Conservation (phyloP, 2,329 filamentous ascomycete species). For the Microsporum ferrugineum region DNA sequence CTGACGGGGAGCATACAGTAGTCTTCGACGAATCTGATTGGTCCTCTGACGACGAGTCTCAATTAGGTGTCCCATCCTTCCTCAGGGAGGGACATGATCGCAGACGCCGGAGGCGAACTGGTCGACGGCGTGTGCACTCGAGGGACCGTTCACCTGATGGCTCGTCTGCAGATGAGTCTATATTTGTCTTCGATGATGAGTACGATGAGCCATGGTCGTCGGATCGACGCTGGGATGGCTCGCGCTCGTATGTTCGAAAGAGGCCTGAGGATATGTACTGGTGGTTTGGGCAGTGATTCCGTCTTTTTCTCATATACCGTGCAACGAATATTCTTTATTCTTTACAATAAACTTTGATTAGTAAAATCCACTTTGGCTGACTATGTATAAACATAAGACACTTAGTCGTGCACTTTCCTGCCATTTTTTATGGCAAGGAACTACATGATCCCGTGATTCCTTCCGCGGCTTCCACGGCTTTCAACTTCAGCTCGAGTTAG, state of each 20-base stretch:
- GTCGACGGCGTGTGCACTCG: not conserved
- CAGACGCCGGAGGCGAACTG: not conserved
- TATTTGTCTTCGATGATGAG: not conserved
- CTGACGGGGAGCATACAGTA: not conserved
- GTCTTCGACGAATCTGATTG: not conserved
- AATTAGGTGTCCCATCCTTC: not conserved
- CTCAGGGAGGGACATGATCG: not conserved
- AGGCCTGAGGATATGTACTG: not conserved
- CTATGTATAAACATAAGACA: no score
- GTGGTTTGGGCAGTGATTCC: not conserved
- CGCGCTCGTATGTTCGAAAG: not conserved
- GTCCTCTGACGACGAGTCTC: not conserved
- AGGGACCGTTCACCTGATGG: not conserved
- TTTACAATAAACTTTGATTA: no score
- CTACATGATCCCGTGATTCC: no score
- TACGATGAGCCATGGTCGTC: not conserved
- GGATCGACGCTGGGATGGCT: not conserved
- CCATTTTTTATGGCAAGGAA: no score
- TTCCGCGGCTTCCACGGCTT: no score
- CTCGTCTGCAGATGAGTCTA: not conserved
- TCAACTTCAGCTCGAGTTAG: no score
- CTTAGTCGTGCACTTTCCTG: no score
- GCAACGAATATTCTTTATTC: no score
- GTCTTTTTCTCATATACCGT: no score
- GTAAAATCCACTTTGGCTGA: no score